Evolutionary conservation across 129 eudicot genomes (phyloP), one percentile per base, ranked within the genome.

Genomic region (Glebionis coronaria): DNA sequence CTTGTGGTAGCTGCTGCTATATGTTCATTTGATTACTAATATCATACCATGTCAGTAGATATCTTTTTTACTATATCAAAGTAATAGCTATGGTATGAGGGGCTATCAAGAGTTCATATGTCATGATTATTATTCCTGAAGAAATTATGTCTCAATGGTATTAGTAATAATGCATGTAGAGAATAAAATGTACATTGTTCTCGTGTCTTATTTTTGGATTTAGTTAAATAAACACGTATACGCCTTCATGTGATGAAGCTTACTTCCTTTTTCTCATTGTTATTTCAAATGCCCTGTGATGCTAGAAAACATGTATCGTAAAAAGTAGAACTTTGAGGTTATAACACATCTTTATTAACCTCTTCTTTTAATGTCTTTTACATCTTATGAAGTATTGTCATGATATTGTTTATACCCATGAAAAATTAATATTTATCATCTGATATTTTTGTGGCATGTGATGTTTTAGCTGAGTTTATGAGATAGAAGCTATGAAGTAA

Each of bases 111-210:
- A 49, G 68, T 47, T 47, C 68, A 29, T 47, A 50, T 71, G 67
- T 51, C 57, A 60, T 71, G 75, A 70, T 70, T 45, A 71, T 71
- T 56, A 45, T 60, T 60, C 73, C 60, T 60, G 75, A 70, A 47
- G 68, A 71, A 59, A 44, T 59, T 58, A 45, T 47, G 60, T 47
- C 60, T 25, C 49, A 27, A 27, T 27, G 49, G 31, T 58, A 27
- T 38, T 71, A 59, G 68, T 47, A 46, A 46, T 29, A n/a, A 47
- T 71, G 61, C 58, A 59, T 71, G 68, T 60, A 3, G 68, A 46
- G 60, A 71, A 16, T 59, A 46, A 35, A n/a, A 56, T 56, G 74
- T 56, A 57, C 47, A 58, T 18, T 10, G 29, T 56, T 23, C 51
- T 58, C 50, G 15, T 42, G 46, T 51, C 59, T 67, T 12, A 15